Evolutionary conservation across 2,329 filamentous ascomycete genomes (phyloP), one percentile per base, ranked within the genome.

Genomic region (Karstenula rhodostoma): DNA sequence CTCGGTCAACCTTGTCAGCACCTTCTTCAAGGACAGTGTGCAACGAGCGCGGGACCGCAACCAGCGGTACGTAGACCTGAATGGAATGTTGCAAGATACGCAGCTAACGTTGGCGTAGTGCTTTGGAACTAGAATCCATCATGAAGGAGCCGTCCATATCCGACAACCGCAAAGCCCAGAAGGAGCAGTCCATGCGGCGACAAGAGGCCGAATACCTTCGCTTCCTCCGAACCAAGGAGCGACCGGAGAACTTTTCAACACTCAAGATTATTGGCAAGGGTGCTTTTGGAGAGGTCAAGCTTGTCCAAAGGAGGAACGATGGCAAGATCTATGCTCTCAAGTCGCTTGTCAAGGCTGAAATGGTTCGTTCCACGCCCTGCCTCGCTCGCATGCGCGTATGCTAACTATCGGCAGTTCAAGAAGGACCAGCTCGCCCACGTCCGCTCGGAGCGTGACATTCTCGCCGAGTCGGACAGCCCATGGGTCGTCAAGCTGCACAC

Each of bases 401-500:
- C 68, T 77, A 44, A 78, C 64, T 17, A 8, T 32, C 0, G 49
- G 57, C 69, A 84, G 82, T 97, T 97, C 84, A 97, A 97, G 83
- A 97, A 97, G 81, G 95, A 99, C 76, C 95, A 99, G 79, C 84
- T 99, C 62, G 95, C 95, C 19, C 95, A 99, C 81, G 95, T 99
- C 62, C 93, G 96, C 66, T 94, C 95, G 56, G 95, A 99, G 82
- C 89, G 95, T 85, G 95, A 99, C 78, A 98, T 99, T 70, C 84
- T 99, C 65, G 95, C 95, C 64, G 96, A 99, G 79, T 96, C 94
- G n/a, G 95, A 99, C 85, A 98, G 95, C 76, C 94, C 95, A 5
- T 99, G 95, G 95, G 92, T 99, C 17, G 95, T 99, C 72, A 99
- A 97, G 85, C 88, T 99, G 64, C 96, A 92, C 82, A 97, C 95